A percentile compares a stretch with the other conserved stretches of the same genome.
These are phyloP conservation scores for Boletales sp. DNA, from an alignment of 768 basidiomycete species.

Conservation along the genomic window DNA sequence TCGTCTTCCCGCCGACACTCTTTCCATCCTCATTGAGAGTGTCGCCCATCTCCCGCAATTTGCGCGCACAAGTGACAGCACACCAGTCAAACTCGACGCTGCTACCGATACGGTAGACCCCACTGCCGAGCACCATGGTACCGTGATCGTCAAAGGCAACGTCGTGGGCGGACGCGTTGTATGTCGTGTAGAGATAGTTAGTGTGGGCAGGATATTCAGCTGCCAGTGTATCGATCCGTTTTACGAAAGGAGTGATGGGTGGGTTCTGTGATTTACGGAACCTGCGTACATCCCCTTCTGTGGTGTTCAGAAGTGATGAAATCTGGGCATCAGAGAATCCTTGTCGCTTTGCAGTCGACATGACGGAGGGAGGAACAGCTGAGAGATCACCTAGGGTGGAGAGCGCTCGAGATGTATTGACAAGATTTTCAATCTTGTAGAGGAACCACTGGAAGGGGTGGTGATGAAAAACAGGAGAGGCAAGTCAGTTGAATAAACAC, in stretches of 20 bases:
- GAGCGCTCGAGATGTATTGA: constrained; percentile 77
- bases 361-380: constrained; percentile 67
- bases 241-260: constrained; percentile 89
- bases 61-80: constrained; percentile 96
- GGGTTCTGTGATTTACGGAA: constrained; percentile 76
- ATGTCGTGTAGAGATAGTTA: constrained; percentile 99
- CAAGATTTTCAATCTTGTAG: constrained; percentile 98
- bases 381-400: constrained; percentile 68
- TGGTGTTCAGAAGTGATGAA: constrained; percentile 68
- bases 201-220: constrained; percentile 99
- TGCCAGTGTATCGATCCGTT: constrained; percentile 97
- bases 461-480: not conserved
- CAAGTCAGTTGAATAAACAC: not conserved
- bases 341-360: constrained; percentile 87
- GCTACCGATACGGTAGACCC: constrained; percentile 97
- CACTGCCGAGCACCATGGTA: constrained; percentile 98
- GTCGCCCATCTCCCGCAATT: constrained; percentile 81
- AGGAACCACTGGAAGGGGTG: constrained; percentile 76
- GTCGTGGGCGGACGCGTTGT: constrained; percentile 95
- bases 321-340: constrained; percentile 96
- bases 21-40: constrained; percentile 13
- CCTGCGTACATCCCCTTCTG: constrained; percentile 77
- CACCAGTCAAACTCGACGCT: constrained; percentile 99
- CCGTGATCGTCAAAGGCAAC: constrained; percentile 94
- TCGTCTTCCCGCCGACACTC: constrained; percentile 60